These are phyloP conservation scores for Schizochytrium sp. DNA, from an alignment of 108 stramenopile species.

Conservation along the genomic window DNA sequence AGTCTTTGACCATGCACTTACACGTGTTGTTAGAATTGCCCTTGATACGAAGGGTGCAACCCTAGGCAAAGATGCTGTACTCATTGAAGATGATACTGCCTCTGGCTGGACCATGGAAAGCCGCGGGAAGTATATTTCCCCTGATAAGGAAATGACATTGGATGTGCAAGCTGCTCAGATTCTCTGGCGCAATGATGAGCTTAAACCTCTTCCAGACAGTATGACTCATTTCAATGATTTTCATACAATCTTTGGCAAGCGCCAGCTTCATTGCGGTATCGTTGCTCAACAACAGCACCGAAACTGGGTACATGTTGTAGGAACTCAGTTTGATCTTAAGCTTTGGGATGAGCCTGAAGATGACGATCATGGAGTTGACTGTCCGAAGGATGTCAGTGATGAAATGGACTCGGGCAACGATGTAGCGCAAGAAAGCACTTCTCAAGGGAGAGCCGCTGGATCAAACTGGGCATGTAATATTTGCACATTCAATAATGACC, in stretches of 20 bases:
- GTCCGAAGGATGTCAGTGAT: conserved; percentile 40
- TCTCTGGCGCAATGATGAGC: conserved; percentile 63
- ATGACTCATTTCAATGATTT: conserved; percentile 63
- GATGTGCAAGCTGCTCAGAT: conserved; percentile 60
- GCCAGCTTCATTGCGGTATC: conserved; percentile 56
- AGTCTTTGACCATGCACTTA: background rate
- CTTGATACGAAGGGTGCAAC: conserved; percentile 37
- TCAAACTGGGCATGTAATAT: background rate
- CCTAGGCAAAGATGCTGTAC: background rate
- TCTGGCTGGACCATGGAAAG: background rate
- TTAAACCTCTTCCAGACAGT: conserved; percentile 61
- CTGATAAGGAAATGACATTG: conserved; percentile 62
- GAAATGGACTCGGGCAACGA: background rate
- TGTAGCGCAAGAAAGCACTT: background rate
- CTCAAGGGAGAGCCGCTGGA: background rate
- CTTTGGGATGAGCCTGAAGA: conserved; percentile 57
- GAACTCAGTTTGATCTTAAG: conserved; percentile 58
- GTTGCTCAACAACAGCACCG: conserved; percentile 59
- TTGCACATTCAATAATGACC: background rate
- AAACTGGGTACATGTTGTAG: conserved; percentile 62
- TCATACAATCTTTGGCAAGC: conserved; percentile 59
- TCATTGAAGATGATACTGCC: conserved; percentile 37
- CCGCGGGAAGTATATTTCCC: conserved; percentile 53
- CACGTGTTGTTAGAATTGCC: conserved; percentile 29
- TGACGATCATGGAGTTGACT: conserved; percentile 44